These are phyloP conservation scores for Pseudocercospora fijiensis DNA, from an alignment of 2,329 filamentous ascomycete genomes.

Conservation along the genomic window DNA sequence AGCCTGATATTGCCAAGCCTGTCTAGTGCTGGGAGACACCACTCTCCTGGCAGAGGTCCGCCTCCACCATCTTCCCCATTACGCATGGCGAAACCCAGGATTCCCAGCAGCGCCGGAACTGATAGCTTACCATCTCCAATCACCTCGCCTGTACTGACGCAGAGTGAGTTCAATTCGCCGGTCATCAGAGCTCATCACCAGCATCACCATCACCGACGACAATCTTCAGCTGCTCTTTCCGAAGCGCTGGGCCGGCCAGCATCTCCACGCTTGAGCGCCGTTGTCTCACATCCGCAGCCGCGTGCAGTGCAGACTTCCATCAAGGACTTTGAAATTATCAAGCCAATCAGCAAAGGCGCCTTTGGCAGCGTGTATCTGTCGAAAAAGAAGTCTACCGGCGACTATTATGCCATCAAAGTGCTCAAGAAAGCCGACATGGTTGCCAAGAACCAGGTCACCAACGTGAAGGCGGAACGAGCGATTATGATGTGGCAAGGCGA, in stretches of 20 bases:
- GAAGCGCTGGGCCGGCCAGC: slow-evolving; percentile 62
- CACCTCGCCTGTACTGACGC: slow-evolving; percentile 80
- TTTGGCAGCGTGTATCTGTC: slow-evolving; percentile 97
- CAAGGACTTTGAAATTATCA: slow-evolving; percentile 99
- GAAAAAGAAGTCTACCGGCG: slow-evolving; percentile 97
- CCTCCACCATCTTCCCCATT: slow-evolving; percentile 73
- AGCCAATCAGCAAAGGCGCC: slow-evolving; percentile 97
- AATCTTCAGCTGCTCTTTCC: slow-evolving; percentile 87
- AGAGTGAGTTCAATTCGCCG: slow-evolving; percentile 78
- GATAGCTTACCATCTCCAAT: slow-evolving; percentile 79
- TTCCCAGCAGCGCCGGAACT: slow-evolving; percentile 52
- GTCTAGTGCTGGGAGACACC: slow-evolving; percentile 72
- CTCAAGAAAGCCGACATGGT: slow-evolving; percentile 99
- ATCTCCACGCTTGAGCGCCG: slow-evolving; percentile 77
- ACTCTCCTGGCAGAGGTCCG: slow-evolving; percentile 78
- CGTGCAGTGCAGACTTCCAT: slow-evolving; percentile 91
- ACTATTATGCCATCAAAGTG: slow-evolving; percentile 98
- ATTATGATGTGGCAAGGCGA: slow-evolving; percentile 99
- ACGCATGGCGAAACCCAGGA: slow-evolving; percentile 77
- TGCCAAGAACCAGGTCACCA: slow-evolving; percentile 98
- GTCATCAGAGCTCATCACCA: slow-evolving; percentile 54
- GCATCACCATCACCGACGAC: slow-evolving; percentile 73
- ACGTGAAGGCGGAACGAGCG: slow-evolving; percentile 95
- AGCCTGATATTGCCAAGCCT: slow-evolving; percentile 77
- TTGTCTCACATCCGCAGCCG: slow-evolving; percentile 75